These are phyloP conservation scores for Oehlia diaphana DNA, from an alignment of 192 early-diverging fungal genomes.

Conservation along the genomic window DNA sequence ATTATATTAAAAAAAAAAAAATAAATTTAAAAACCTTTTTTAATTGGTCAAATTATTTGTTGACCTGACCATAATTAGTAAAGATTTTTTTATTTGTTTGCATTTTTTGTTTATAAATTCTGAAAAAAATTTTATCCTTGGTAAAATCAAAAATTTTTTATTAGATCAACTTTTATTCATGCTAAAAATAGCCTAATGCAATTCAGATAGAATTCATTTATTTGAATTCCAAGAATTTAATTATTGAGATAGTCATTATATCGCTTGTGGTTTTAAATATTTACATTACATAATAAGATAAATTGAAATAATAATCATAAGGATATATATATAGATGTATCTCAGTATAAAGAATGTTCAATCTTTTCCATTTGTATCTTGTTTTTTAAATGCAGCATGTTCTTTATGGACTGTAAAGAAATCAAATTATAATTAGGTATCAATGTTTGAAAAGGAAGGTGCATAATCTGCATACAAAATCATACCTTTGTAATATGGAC, in stretches of 20 bases:
- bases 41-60: too few species aligned
- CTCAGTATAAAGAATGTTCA: background rate
- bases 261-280: background rate
- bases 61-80: too few species aligned
- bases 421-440: background rate
- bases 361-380: slow-evolving; percentile 1
- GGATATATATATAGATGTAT: background rate
- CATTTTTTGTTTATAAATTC: too few species aligned
- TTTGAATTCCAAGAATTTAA: too few species aligned
- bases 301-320: background rate
- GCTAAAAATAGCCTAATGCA: too few species aligned
- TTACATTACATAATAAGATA: background rate
- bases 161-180: too few species aligned
- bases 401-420: slow-evolving; percentile 20
- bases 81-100: too few species aligned
- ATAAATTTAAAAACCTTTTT: too few species aligned
- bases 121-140: too few species aligned
- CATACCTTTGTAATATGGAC: slow-evolving; percentile 51
- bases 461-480: background rate
- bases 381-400: slow-evolving; percentile 19
- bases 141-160: too few species aligned
- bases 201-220: too few species aligned
- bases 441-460: background rate
- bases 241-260: background rate
- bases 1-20: too few species aligned